Base-by-base conservation (phyloP, 768 basidiomycete species). In the Trametes gibbosa region DNA sequence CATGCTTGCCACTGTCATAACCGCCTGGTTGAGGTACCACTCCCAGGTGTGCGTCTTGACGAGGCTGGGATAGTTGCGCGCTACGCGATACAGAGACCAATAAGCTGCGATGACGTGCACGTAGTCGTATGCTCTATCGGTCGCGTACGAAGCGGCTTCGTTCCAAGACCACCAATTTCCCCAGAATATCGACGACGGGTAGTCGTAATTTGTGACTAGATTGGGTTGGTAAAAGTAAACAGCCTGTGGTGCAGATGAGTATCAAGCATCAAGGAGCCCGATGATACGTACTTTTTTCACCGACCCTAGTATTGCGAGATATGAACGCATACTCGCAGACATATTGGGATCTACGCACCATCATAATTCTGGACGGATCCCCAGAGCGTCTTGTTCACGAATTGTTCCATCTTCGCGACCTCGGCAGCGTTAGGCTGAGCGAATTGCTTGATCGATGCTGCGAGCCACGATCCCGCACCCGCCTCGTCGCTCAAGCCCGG, bases 161-260 rank as follows among this genome's bases (percentile, higher is more conserved):
- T 81, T 77, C 82, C 81, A 84, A 1, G 80, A 81, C 81, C 81
- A 83, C 81, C 81, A 82, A 57, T 80, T 78, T 5, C 76, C 74
- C 80, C 80, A 84, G 65, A 76, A 65, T 51, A 82, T 79, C 10
- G 62, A 70, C 0, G 74, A 68, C 1, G 82, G 82, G 65, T 84
- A 84, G 13, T 66, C 61, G 66, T 84, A 84, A 39, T 68, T 70
- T 0, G 81, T 76, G 0, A 78, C 73, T 17, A 77, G 66, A 7
- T 65, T 63, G 6, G 81, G 81, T 58, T 84, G 71, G 53, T 83
- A 82, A 70, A 75, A 84, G 67, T 77, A 84, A 5, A 82, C 79
- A 1, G 80, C 69, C 80, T 81, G 41, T 34, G 34, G 24, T 23
- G 47, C 35, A 14, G 29, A 2, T 55, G 14, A 50, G 40, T 21